Conservation (phyloP, 2,329 filamentous ascomycete genomes). For the Scedosporium boydii region DNA sequence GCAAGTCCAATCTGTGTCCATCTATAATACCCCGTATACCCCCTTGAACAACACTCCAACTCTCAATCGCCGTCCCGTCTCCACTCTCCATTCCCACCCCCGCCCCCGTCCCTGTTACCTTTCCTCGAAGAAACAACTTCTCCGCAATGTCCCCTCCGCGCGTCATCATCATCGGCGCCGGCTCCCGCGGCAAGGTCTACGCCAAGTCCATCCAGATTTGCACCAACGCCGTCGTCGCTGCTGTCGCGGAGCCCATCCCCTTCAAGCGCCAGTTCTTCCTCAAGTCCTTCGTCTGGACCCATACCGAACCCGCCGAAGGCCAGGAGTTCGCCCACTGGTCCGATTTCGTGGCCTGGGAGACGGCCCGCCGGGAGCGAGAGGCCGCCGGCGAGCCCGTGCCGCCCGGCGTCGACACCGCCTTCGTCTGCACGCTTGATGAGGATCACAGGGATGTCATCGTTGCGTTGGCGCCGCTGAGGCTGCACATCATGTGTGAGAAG, state of each 20-base stretch:
- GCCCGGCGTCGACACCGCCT: conserved; percentile 51
- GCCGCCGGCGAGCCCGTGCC: conserved; percentile 37
- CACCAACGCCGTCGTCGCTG: conserved; percentile 59
- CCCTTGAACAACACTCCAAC: too few species aligned
- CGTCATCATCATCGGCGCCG: conserved; percentile 74
- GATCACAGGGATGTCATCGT: conserved; percentile 76
- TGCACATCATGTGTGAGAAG: conserved; percentile 95
- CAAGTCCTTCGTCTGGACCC: conserved; percentile 62
- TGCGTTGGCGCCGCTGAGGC: conserved; percentile 55
- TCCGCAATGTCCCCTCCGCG: conserved; percentile 46
- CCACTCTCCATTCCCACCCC: neutral
- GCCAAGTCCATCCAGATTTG: conserved; percentile 56
- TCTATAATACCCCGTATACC: too few species aligned
- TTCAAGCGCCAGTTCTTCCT: conserved; percentile 71
- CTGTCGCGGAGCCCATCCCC: conserved; percentile 70
- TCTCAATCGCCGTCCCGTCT: neutral
- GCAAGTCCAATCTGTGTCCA: too few species aligned
- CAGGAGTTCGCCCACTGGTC: conserved; percentile 67
- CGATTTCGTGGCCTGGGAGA: conserved; percentile 68
- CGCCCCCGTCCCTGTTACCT: neutral
- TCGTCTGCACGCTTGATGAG: conserved; percentile 70
- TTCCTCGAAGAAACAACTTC: conserved; percentile 28
- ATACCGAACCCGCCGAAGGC: conserved; percentile 38
- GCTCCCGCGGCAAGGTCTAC: conserved; percentile 68
- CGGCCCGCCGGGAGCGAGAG: conserved; percentile 44